A percentile compares a stretch with the other conserved stretches of the same genome.
These are phyloP conservation scores for Fusarium sp. DNA, from an alignment of 2,329 filamentous ascomycete species.

Conservation along the genomic window DNA sequence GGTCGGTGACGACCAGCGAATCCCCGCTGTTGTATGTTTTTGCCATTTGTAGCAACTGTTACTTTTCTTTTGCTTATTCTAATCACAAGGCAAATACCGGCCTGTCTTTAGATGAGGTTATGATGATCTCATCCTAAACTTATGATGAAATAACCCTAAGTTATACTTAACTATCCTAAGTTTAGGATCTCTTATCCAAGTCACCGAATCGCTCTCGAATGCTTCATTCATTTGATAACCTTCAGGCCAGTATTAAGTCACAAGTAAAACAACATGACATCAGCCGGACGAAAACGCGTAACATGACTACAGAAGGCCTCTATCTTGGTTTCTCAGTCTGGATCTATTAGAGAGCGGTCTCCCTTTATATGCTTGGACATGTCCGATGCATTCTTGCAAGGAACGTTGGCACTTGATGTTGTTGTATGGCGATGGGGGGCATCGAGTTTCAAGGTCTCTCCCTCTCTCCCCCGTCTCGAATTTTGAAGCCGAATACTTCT, in stretches of 20 bases:
- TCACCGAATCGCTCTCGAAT: background rate
- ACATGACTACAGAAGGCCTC: background rate
- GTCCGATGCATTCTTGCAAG: background rate
- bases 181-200: background rate
- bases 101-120: background rate
- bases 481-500: conserved; percentile 57
- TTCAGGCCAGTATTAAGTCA: background rate
- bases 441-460: conserved; percentile 57
- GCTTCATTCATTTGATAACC: background rate
- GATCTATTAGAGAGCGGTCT: background rate
- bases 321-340: background rate
- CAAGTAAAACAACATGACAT: background rate
- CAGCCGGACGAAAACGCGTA: background rate
- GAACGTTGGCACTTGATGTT: background rate
- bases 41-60: background rate
- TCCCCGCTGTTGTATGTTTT: background rate
- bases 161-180: background rate
- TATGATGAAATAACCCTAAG: background rate
- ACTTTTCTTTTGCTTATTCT: background rate
- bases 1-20: background rate
- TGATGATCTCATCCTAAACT: background rate
- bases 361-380: background rate
- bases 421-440: conserved; percentile 57
- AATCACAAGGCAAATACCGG: background rate
- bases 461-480: conserved; percentile 42